These are phyloP conservation scores for Anastatica hierochuntica DNA, from an alignment of 345 rosid genomes.

Conservation along the genomic window DNA sequence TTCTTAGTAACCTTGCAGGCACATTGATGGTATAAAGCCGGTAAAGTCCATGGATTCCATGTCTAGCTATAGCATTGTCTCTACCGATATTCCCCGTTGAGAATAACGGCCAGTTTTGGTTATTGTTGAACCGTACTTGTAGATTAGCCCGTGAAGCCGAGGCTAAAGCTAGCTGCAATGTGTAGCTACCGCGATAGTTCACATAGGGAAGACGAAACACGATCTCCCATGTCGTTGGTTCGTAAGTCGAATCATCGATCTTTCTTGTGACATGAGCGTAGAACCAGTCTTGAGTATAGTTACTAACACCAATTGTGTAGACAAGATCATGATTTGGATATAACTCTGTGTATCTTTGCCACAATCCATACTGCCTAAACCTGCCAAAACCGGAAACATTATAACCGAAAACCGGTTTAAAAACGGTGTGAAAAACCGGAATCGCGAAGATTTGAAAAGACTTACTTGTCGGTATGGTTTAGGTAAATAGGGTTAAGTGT, in stretches of 20 bases:
- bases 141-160: constrained; percentile 48
- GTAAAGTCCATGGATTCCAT: constrained; percentile 38
- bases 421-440: background rate
- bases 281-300: constrained; percentile 60
- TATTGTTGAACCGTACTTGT: constrained; percentile 56
- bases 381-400: constrained; percentile 21
- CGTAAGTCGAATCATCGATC: constrained; percentile 17
- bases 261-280: constrained; percentile 79
- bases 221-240: constrained; percentile 71
- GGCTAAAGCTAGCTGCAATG: constrained; percentile 68
- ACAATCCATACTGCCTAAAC: constrained; percentile 80
- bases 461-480: constrained; percentile 28
- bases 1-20: constrained; percentile 29
- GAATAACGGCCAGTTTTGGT: constrained; percentile 7
- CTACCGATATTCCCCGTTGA: constrained; percentile 21
- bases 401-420: background rate
- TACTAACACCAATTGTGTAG: constrained; percentile 40
- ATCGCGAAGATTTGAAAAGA: background rate
- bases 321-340: constrained; percentile 44
- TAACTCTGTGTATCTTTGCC: constrained; percentile 49
- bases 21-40: constrained; percentile 47
- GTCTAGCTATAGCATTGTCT: constrained; percentile 29
- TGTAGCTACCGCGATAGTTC: constrained; percentile 34
- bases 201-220: constrained; percentile 34
- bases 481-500: constrained; percentile 37